These are phyloP conservation scores for Microdochium paspali DNA, from an alignment of 2,329 filamentous ascomycete genomes.

Conservation along the genomic window DNA sequence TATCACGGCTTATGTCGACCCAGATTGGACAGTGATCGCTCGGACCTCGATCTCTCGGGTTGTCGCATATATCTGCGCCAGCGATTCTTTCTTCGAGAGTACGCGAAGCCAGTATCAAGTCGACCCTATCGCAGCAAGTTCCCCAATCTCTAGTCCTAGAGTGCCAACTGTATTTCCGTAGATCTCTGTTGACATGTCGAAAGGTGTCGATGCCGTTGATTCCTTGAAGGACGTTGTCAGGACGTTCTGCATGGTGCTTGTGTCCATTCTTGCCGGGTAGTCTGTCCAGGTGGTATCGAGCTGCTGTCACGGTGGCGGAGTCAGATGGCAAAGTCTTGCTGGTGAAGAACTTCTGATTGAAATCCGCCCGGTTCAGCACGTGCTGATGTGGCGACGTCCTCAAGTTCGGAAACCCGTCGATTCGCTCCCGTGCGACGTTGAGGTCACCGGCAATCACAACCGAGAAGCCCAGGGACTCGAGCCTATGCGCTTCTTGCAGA, in stretches of 20 bases:
- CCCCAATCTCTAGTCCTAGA: conserved; percentile 33
- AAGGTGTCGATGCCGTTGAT: conserved; percentile 33
- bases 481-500: conserved; percentile 28
- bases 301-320: conserved; percentile 2
- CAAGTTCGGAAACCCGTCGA: conserved; percentile 32
- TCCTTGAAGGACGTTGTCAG: conserved; percentile 11
- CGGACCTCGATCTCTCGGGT: conserved; percentile 32
- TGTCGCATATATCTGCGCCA: conserved; percentile 22
- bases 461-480: conserved; percentile 28
- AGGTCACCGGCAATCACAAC: conserved; percentile 36
- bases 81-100: conserved; percentile 17
- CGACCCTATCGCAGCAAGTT: conserved; percentile 41
- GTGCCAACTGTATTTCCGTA: conserved; percentile 39
- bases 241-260: not conserved
- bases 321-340: conserved; percentile 8
- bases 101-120: conserved; percentile 36
- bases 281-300: conserved; percentile 1
- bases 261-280: conserved; percentile 10
- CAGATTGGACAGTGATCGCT: conserved; percentile 46
- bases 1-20: conserved; percentile 17
- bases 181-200: conserved; percentile 28
- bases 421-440: conserved; percentile 7
- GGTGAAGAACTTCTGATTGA: conserved; percentile 35
- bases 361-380: conserved; percentile 38
- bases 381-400: conserved; percentile 34